Evolutionary conservation across 306 rosid species (phyloP).

Genomic region (Malus asiatica): DNA sequence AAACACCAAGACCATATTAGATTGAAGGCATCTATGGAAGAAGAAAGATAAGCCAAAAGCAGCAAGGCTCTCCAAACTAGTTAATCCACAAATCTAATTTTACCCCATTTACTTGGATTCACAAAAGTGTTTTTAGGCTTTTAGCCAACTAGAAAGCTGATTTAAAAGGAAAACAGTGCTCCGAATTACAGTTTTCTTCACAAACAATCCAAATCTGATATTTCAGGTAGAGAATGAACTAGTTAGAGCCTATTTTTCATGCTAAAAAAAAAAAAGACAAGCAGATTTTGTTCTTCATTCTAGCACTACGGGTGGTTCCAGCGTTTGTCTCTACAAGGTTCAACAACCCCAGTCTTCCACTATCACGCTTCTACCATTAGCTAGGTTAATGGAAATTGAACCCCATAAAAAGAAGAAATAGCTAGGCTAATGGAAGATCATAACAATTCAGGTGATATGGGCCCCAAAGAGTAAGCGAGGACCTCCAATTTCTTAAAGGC

Average conservation of each 20-base stretch:
- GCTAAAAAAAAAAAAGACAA: no score
- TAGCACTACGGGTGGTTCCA: no score
- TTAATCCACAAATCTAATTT: background rate
- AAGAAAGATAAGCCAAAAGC: background rate
- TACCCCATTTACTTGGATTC: background rate
- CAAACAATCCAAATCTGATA: background rate
- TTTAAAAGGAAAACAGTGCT: background rate
- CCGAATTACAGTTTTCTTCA: background rate
- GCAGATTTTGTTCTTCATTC: no score
- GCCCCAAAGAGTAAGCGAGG: background rate
- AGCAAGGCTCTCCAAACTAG: background rate
- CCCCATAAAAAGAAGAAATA: no score
- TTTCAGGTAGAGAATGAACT: background rate
- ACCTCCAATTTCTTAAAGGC: background rate
- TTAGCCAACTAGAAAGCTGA: background rate
- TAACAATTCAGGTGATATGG: no score
- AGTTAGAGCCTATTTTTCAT: background rate
- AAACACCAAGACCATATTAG: slow-evolving; percentile 8
- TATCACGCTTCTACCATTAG: no score
- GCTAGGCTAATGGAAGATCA: no score
- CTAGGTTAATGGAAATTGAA: no score
- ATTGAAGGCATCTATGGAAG: background rate
- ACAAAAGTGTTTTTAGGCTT: background rate
- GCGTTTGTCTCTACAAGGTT: no score
- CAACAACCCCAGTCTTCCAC: no score